phyloP scores from a whole-genome alignment of 192 early-diverging fungal species.

The Neocallimastix lanati region DNA sequence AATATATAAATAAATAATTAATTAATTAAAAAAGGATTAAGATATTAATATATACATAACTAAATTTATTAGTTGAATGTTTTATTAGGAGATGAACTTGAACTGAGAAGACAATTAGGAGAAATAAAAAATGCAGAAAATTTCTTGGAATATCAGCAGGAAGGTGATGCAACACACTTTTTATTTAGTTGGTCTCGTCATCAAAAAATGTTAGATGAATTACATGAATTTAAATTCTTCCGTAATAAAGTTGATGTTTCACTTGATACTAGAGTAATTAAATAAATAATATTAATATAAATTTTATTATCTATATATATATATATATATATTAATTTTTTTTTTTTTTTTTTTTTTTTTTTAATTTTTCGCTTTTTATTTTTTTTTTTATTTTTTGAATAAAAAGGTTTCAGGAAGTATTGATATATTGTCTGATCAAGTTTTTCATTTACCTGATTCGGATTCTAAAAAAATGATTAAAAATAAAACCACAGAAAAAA shows the following conservation, averaged over 20 bases:
- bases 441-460: not conserved
- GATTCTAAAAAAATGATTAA: not conserved
- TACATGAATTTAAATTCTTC: slow-evolving; percentile 38
- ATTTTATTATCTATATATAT: no score
- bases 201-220: slow-evolving; percentile 20
- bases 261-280: slow-evolving; percentile 13
- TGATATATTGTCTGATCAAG: not conserved
- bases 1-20: no score
- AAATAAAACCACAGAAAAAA: not conserved
- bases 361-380: no score
- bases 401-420: not conserved
- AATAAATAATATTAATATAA: no score
- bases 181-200: slow-evolving; percentile 32
- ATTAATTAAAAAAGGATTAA: no score
- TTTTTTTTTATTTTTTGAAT: no score
- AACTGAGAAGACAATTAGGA: slow-evolving; percentile 24
- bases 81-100: slow-evolving; percentile 34
- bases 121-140: slow-evolving; percentile 37
- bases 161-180: slow-evolving; percentile 33
- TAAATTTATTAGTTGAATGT: slow-evolving; percentile 15
- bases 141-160: slow-evolving; percentile 31
- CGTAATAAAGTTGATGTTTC: slow-evolving; percentile 29
- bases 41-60: no score
- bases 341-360: no score
- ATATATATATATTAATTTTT: no score